Evolutionary conservation across 495 filamentous ascomycete species (phyloP).

Genomic region (Annulohypoxylon bovei): DNA sequence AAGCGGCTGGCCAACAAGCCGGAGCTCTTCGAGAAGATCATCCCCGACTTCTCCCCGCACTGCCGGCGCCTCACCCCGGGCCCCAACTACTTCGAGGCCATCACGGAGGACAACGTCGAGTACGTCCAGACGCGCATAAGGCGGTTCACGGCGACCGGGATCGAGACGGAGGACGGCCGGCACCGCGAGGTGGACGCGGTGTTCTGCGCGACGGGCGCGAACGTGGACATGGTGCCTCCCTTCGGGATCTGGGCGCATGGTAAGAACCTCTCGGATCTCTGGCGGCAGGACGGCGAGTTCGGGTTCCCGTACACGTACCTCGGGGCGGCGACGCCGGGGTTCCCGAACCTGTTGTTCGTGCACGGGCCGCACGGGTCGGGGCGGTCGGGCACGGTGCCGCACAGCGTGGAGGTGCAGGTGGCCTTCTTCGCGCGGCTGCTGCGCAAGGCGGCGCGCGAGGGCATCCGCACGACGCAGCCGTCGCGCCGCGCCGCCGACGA

Average conservation of each 20-base stretch:
- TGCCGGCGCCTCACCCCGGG: slow-evolving; percentile 78
- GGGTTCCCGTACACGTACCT: slow-evolving; percentile 74
- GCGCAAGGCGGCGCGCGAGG: slow-evolving; percentile 70
- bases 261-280: slow-evolving; percentile 59
- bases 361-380: slow-evolving; percentile 65
- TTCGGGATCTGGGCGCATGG: slow-evolving; percentile 66
- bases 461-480: slow-evolving; percentile 68
- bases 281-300: slow-evolving; percentile 58
- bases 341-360: slow-evolving; percentile 72
- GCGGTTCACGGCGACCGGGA: slow-evolving; percentile 65
- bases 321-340: slow-evolving; percentile 67
- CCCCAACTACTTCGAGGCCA: slow-evolving; percentile 75
- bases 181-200: slow-evolving; percentile 65
- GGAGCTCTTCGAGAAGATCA: slow-evolving; percentile 62
- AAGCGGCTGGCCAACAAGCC: slow-evolving; percentile 63
- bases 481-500: slow-evolving; percentile 66
- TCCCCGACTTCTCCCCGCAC: slow-evolving; percentile 72
- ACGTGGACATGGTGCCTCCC: slow-evolving; percentile 65
- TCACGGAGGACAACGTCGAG: slow-evolving; percentile 69
- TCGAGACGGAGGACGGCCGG: slow-evolving; percentile 63
- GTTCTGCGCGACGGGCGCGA: slow-evolving; percentile 76
- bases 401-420: slow-evolving; percentile 65
- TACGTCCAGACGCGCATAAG: slow-evolving; percentile 67
- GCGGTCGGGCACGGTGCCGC: slow-evolving; percentile 62
- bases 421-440: slow-evolving; percentile 71